Evolutionary conservation across 768 basidiomycete species (phyloP), one percentile per base, ranked within the genome.

Genomic region (Mycena albidolilacea): DNA sequence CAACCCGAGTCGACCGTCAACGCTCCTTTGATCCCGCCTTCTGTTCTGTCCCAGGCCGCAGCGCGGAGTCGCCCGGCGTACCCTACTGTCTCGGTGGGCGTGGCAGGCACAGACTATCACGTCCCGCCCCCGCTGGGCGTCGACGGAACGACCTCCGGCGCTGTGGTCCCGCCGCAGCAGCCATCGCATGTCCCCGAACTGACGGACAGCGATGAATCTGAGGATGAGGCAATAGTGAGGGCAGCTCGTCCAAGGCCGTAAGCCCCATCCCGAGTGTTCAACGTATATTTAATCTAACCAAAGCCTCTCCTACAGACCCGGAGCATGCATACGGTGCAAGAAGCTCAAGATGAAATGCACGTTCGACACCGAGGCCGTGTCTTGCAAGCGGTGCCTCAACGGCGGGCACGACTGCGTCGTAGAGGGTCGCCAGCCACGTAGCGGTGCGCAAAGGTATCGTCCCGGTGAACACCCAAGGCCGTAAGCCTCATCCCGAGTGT

Each of bases 381-480:
- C 90, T 3, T 95, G 94, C 81, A 93, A 90, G 79, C 90, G 94
- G 11, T 95, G 94, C 77, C 80, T 88, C 68, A 89, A 89, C 71
- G 92, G 91, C 12, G 89, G 88, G 7, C 90, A 93, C 68, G 92
- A 93, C 63, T 95, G 94, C 76, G 82, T 91, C 54, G 93, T 92
- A 59, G 93, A 93, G 21, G 94, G 93, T n/a, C 87, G 92, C 73
- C 95, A 93, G 82, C 92, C 92, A 77, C 91, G 94, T 69, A 86
- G 91, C 58, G 87, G 91, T 6, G 15, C 10, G 46, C 11, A 46
- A 46, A 23, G 23, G 23, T 23, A 23, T 23, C 23, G 23, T 23
- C 23, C 23, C 23, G 23, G 23, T 23, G 41, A 43, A 8, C 41
- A 8, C 41, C 41, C 8, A 23, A 23, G 23, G 23, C 23, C 5